These are phyloP conservation scores for Sarcodon sp. DNA, from an alignment of 768 basidiomycete genomes.

Conservation along the genomic window DNA sequence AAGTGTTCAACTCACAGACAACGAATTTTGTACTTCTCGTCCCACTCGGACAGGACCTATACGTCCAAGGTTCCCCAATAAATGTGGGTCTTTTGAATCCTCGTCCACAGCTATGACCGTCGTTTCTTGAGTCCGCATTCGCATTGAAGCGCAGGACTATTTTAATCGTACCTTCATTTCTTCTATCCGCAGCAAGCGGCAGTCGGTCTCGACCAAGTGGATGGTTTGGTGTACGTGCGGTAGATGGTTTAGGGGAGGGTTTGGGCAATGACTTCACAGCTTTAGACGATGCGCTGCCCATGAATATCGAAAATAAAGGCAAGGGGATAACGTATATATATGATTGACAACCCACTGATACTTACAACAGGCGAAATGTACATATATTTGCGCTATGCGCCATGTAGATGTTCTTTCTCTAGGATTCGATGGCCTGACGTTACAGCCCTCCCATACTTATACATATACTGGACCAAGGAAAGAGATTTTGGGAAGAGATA, in stretches of 20 bases:
- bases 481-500: slow-evolving; percentile 2
- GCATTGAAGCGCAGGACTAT: too few species aligned
- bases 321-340: background rate
- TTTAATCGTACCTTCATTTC: slow-evolving; percentile 27
- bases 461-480: slow-evolving; percentile 22
- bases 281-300: slow-evolving; percentile 58
- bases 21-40: slow-evolving; percentile 40
- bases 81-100: slow-evolving; percentile 63
- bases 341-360: too few species aligned
- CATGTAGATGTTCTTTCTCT: slow-evolving; percentile 10
- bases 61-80: slow-evolving; percentile 47
- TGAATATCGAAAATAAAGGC: slow-evolving; percentile 11
- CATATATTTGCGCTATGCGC: too few species aligned
- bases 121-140: too few species aligned
- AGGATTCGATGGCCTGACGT: slow-evolving; percentile 20
- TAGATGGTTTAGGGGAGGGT: slow-evolving; percentile 34
- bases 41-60: slow-evolving; percentile 65
- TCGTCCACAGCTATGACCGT: slow-evolving; percentile 34
- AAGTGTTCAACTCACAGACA: slow-evolving; percentile 24
- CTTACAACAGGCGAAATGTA: too few species aligned
- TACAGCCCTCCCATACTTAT: slow-evolving; percentile 28
- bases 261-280: slow-evolving; percentile 42
- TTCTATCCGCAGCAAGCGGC: slow-evolving; percentile 35
- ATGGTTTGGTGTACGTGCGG: slow-evolving; percentile 23
- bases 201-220: slow-evolving; percentile 7